These are phyloP conservation scores for Monosporascus sp. DNA, from an alignment of 2,329 filamentous ascomycete species.

Conservation along the genomic window DNA sequence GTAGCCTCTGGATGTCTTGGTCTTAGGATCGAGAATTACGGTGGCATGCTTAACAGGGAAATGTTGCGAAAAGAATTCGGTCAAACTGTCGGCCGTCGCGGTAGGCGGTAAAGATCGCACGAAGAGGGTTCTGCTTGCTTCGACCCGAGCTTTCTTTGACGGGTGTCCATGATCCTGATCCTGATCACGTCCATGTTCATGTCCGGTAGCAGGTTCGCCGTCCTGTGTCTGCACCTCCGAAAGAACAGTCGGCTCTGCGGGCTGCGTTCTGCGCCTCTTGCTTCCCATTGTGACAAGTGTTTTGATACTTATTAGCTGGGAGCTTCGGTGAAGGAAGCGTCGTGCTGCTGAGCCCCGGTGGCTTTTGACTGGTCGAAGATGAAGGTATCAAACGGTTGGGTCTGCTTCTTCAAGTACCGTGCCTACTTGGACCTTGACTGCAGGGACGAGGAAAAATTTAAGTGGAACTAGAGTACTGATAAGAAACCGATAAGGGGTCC, in stretches of 20 bases:
- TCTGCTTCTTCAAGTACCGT: background rate
- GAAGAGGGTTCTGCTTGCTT: constrained; percentile 72
- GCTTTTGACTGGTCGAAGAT: too few species aligned
- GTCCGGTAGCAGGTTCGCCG: constrained; percentile 7
- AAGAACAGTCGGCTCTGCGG: constrained; percentile 6
- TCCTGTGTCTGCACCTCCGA: constrained; percentile 1
- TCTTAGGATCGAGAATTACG: constrained; percentile 80
- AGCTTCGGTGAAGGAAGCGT: background rate
- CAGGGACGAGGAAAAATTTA: constrained; percentile 7
- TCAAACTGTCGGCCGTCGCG: constrained; percentile 75
- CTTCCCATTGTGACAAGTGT: background rate
- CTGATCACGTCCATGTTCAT: constrained; percentile 18
- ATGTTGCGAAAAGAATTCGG: constrained; percentile 87
- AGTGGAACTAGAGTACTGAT: constrained; percentile 12
- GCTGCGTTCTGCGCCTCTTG: constrained; percentile 16
- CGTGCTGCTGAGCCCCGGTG: background rate
- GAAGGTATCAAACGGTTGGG: too few species aligned
- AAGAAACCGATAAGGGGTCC: background rate
- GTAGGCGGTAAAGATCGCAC: constrained; percentile 77
- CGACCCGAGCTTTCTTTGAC: constrained; percentile 53
- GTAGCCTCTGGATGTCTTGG: constrained; percentile 84
- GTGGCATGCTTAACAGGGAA: constrained; percentile 94
- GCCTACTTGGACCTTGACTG: background rate
- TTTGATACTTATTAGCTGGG: background rate
- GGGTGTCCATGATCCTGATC: constrained; percentile 25